Base-by-base conservation (phyloP, 305 asterid genomes). In the Fraxinus sp. region DNA sequence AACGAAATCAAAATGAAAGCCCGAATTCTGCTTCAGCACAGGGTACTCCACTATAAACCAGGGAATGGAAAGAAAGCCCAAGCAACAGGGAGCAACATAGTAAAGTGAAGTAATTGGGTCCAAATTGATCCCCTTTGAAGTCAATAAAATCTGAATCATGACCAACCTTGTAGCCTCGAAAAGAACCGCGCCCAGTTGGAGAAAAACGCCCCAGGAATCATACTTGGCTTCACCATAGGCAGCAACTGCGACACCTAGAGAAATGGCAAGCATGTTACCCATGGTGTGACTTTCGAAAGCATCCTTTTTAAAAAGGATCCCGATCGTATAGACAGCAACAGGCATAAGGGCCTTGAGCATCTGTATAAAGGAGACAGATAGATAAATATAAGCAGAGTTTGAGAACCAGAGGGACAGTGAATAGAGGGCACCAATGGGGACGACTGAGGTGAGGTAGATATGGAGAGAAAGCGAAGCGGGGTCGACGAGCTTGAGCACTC, bases 261-360 rank as follows among this genome's bases (percentile, higher is more conserved):
- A 92, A 57, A 92, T 90, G 3, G 93, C 91, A 18, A 90, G 75
- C 97, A 92, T 92, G 59, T 92, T 91, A 7, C 86, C 84, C 97
- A 92, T 88, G 49, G 92, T 90, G 82, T 83, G 41, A 76, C 10
- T 37, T 49, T 86, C 86, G 81, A 77, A 91, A 16, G 75, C 11
- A 13, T 93, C 97, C 14, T 91, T 92, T 10, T 87, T 87, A 0
- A 91, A 79, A 10, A 90, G 46, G 7, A 92, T 87, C 35, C 95
- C 94, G 68, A 91, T 89, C 0, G 91, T 80, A 77, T 92, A 92
- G 11, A 92, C 97, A 11, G 95, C 95, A 24, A 92, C 95, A 0
- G 97, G 97, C 97, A 92, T 92, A 2, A 92, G 86, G 26, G 95
- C 95, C 83, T 92, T 92, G 0, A 92, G 90, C 95, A 92, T 92